Conservation (phyloP, 1,139 yeast species). For the Eremothecium sinecaudum region DNA sequence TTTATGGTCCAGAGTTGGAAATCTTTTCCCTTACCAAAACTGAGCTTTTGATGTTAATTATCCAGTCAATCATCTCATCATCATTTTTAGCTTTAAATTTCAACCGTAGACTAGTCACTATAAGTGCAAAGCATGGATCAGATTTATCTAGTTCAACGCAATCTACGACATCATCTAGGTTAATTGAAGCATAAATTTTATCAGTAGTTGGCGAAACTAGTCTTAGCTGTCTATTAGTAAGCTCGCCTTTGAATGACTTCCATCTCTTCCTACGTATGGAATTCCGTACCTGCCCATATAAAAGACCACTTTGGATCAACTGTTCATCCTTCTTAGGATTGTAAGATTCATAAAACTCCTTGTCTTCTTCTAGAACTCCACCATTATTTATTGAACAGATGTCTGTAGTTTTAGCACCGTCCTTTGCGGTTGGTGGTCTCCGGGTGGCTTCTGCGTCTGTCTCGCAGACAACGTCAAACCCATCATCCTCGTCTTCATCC, state of each 20-base stretch:
- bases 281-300: constrained; percentile 15
- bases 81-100: constrained; percentile 18
- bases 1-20: background rate
- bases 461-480: constrained; percentile 8
- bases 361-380: constrained; percentile 14
- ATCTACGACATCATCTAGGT: constrained; percentile 16
- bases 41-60: constrained; percentile 19
- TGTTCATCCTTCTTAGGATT: constrained; percentile 14
- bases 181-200: constrained; percentile 11
- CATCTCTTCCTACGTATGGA: constrained; percentile 19
- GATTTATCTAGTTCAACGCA: constrained; percentile 17
- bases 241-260: constrained; percentile 16
- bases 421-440: background rate
- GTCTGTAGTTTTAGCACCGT: background rate
- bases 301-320: constrained; percentile 12
- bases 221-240: constrained; percentile 14
- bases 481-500: constrained; percentile 11
- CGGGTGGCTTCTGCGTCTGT: constrained; percentile 4
- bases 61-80: constrained; percentile 21
- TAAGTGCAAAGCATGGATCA: constrained; percentile 15
- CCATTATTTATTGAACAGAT: constrained; percentile 6
- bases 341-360: constrained; percentile 16
- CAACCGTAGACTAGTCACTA: constrained; percentile 15
- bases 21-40: constrained; percentile 13
- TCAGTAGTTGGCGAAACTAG: constrained; percentile 16